Evolutionary conservation across 805 yeast species (phyloP).

Genomic region (Cyberlindnera veronae): DNA sequence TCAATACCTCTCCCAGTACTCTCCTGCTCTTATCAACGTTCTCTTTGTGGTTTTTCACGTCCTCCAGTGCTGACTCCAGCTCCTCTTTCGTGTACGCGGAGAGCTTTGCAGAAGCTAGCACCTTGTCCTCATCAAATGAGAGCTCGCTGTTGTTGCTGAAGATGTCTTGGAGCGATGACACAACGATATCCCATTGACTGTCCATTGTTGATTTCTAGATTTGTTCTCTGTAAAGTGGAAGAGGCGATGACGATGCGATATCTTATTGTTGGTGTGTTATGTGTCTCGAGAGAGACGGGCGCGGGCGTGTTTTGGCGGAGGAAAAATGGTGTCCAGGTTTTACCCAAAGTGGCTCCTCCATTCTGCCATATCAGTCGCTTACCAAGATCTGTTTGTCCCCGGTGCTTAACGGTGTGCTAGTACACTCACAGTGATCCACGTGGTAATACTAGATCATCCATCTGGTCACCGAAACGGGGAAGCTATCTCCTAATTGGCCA

Average conservation of each 20-base stretch:
- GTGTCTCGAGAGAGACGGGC: too few species aligned
- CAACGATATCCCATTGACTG: constrained; percentile 66
- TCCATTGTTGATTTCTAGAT: too few species aligned
- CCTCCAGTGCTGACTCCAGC: constrained; percentile 37
- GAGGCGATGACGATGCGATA: too few species aligned
- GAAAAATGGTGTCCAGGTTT: not conserved
- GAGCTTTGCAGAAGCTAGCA: constrained; percentile 28
- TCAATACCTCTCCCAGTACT: constrained; percentile 37
- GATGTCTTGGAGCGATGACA: constrained; percentile 65
- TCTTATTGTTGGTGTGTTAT: not conserved
- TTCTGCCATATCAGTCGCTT: too few species aligned
- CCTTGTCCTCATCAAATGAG: constrained; percentile 42
- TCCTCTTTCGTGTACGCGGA: constrained; percentile 36
- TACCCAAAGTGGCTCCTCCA: not conserved
- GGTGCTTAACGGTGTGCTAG: too few species aligned
- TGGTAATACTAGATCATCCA: too few species aligned
- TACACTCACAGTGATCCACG: too few species aligned
- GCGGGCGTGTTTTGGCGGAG: not conserved
- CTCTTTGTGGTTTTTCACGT: constrained; percentile 49
- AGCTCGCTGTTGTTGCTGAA: constrained; percentile 57
- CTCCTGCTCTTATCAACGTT: constrained; percentile 52
- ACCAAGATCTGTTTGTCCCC: too few species aligned
- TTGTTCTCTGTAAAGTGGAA: too few species aligned
- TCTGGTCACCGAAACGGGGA: too few species aligned
- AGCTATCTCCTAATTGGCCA: too few species aligned